These are phyloP conservation scores for Graphilbum fragrans DNA, from an alignment of 2,329 filamentous ascomycete genomes.

Conservation along the genomic window DNA sequence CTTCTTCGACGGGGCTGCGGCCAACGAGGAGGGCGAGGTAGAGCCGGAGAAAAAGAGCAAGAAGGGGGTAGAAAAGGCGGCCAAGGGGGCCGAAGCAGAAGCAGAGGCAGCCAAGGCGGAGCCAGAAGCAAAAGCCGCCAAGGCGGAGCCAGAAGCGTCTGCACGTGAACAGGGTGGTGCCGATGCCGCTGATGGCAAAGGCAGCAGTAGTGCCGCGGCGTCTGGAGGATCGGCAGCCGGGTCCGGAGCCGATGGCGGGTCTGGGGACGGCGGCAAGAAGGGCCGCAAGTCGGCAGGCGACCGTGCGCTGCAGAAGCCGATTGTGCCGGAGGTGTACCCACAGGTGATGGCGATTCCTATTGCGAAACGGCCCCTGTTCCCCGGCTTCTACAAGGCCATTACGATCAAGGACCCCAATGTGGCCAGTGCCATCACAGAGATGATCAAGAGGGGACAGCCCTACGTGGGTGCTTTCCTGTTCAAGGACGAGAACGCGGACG, in stretches of 20 bases:
- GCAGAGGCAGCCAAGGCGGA: constrained; percentile 5
- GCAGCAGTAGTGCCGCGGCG: constrained; percentile 11
- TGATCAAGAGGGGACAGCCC: constrained; percentile 92
- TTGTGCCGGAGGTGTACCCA: constrained; percentile 88
- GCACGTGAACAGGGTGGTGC: constrained; percentile 20
- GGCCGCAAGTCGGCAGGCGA: constrained; percentile 57
- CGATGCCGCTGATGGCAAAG: constrained; percentile 40
- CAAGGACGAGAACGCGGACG: constrained; percentile 90
- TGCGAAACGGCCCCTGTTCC: constrained; percentile 83
- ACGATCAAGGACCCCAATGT: constrained; percentile 92
- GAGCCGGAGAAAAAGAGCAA: constrained; percentile 2
- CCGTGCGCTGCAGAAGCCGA: constrained; percentile 71
- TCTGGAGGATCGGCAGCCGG: constrained; percentile 30
- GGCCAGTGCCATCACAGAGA: constrained; percentile 82
- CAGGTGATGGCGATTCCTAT: constrained; percentile 97
- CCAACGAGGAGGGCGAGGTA: constrained; percentile 6
- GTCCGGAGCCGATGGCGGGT: constrained; percentile 32
- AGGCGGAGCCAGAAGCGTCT: constrained; percentile 23
- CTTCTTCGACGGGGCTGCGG: constrained; percentile 9
- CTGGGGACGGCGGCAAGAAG: constrained; percentile 55
- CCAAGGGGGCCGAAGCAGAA: constrained; percentile 4
- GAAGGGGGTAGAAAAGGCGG: constrained; percentile 1
- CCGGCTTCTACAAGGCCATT: constrained; percentile 97
- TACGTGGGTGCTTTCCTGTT: constrained; percentile 96
- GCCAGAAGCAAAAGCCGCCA: constrained; percentile 28